These are phyloP conservation scores for Tulasnella sp. DNA, from an alignment of 768 basidiomycete genomes.

Conservation along the genomic window DNA sequence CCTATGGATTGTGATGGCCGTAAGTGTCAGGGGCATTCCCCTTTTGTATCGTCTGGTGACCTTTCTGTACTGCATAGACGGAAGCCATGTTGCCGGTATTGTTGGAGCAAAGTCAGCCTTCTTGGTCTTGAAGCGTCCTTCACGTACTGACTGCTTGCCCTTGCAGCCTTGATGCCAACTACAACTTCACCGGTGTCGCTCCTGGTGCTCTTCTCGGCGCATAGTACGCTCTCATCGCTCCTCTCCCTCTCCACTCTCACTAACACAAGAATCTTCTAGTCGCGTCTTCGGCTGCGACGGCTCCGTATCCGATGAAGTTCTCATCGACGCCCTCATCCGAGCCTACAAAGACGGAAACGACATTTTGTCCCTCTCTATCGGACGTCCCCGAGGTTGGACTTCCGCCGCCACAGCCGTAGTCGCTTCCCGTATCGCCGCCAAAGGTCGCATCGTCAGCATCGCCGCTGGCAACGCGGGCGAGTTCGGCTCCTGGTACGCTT, in stretches of 20 bases:
- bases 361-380: slow-evolving; percentile 8
- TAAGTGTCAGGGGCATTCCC: slow-evolving; percentile 18
- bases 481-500: slow-evolving; percentile 27
- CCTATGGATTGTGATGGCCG: slow-evolving; percentile 12
- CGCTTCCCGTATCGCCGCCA: slow-evolving; percentile 44
- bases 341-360: slow-evolving; percentile 13
- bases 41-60: not conserved
- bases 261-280: slow-evolving; percentile 37
- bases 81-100: slow-evolving; percentile 44
- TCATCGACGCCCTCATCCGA: slow-evolving; percentile 6
- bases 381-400: slow-evolving; percentile 40
- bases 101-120: slow-evolving; percentile 17
- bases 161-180: slow-evolving; percentile 40
- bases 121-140: slow-evolving; percentile 15
- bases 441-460: slow-evolving; percentile 45
- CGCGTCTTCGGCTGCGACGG: slow-evolving; percentile 14
- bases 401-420: slow-evolving; percentile 42
- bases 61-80: slow-evolving; percentile 20
- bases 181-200: slow-evolving; percentile 61
- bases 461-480: slow-evolving; percentile 23
- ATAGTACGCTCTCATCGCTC: slow-evolving; percentile 51
- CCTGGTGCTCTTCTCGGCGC: slow-evolving; percentile 42
- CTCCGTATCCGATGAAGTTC: slow-evolving; percentile 3
- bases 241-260: slow-evolving; percentile 29
- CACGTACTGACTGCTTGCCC: slow-evolving; percentile 50